Evolutionary conservation across 75 land plant genomes (phyloP), one percentile per base, ranked within the genome.

Genomic region (Chamaecyparis obtusa): DNA sequence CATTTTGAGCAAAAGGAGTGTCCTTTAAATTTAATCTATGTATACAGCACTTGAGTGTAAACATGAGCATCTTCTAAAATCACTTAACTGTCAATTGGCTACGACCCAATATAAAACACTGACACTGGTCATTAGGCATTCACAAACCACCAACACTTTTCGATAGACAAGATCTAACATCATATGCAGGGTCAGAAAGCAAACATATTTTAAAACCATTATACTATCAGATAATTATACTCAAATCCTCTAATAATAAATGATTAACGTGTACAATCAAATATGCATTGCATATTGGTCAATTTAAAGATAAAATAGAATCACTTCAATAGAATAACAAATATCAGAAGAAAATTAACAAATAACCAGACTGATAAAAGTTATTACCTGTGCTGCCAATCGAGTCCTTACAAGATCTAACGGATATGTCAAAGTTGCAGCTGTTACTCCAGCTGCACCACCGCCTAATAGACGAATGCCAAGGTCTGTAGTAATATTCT

Each of bases 391-490:
- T 77, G 99, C 98, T 56, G 99, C 98, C 86, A 97, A 90, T 19
- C 99, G 95, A 33, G 99, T 97, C 72, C 99, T 92, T 27, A 97
- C 96, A 87, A 97, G 94, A 87, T 97, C 99, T 89, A 97, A 87
- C 14, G 99, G 99, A 85, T 97, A 97, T 41, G 99, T 96, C 33
- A 91, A 86, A 24, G 98, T 89, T 85, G 99, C 98, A 75, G 99
- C 98, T 56, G 99, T 97, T 56, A 97, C 84, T 84, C 99, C 99
- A 56, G 99, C 94, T 87, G 92, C 92, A 79, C 98, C 96, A 77
- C 99, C 99, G 84, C 95, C 95, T 16, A 93, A 32, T 54, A 97
- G 89, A 51, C 95, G 89, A 6, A 97, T 88, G 16, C 87, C 90
- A 89, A 94, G 86, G 64, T 97, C 94, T 86, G 93, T 88, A 87